phyloP scores from a whole-genome alignment of 1,284 basidiomycete species.

The Leccinum cinnamomeum region DNA sequence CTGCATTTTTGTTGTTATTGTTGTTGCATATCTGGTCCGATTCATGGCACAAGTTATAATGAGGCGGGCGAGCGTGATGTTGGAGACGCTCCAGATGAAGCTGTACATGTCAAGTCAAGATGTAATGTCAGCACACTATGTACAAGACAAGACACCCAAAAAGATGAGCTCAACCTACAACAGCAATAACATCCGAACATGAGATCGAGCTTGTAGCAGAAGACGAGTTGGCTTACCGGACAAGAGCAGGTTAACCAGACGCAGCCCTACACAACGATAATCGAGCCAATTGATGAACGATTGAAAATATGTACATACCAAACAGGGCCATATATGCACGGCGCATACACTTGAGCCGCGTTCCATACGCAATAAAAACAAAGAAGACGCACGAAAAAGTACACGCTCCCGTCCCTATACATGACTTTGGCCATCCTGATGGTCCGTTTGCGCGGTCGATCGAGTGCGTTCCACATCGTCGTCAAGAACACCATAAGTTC shows the following conservation, averaged over 20 bases:
- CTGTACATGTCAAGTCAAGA: background rate
- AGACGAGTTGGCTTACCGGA: conserved; percentile 25
- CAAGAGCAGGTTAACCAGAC: conserved; percentile 33
- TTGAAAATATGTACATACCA: conserved; percentile 14
- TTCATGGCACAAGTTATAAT: too few relatives aligned
- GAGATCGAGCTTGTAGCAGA: background rate
- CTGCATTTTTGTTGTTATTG: rapidly evolving
- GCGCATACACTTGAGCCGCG: background rate
- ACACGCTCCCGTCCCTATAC: conserved; percentile 38
- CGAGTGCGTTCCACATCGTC: conserved; percentile 39
- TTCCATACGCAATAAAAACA: background rate
- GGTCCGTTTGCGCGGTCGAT: conserved; percentile 30
- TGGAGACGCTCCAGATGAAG: too few relatives aligned
- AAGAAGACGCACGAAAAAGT: conserved; percentile 39
- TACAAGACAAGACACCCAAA: conserved; percentile 36
- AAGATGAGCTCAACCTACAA: conserved; percentile 29
- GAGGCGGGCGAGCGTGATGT: too few relatives aligned
- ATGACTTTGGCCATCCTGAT: conserved; percentile 30
- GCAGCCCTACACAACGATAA: conserved; percentile 24
- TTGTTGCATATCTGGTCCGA: too few relatives aligned
- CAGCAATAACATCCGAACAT: background rate
- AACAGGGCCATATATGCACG: conserved; percentile 24
- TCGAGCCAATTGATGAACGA: background rate
- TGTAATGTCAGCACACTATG: background rate
- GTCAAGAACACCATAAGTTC: conserved; percentile 8